These are phyloP conservation scores for Panicum miliaceum DNA, from an alignment of 176 grass and related monocot species.

Conservation along the genomic window DNA sequence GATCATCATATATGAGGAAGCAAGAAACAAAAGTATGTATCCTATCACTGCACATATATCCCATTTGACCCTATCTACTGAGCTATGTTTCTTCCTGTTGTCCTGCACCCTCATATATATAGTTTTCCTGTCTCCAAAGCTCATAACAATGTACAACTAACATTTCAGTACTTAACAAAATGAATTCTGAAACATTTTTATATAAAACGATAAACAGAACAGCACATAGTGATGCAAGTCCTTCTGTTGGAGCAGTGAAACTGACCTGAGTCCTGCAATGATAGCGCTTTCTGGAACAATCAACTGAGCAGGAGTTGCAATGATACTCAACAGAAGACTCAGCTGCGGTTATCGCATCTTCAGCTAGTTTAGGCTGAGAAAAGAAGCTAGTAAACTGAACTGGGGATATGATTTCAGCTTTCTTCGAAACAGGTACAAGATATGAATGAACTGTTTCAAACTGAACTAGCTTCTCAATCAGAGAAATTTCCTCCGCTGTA, in stretches of 20 bases:
- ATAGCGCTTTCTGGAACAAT: conserved; percentile 82
- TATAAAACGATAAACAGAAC: conserved; percentile 7
- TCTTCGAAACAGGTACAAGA: conserved; percentile 44
- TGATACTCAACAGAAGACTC: conserved; percentile 88
- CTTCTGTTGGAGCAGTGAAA: neutral
- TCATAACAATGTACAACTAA: neutral
- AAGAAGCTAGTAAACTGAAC: conserved; percentile 40
- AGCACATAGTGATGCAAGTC: neutral
- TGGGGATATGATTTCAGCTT: conserved; percentile 47
- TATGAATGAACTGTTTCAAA: conserved; percentile 70
- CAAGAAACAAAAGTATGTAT: conserved; percentile 2
- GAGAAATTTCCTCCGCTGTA: conserved; percentile 29
- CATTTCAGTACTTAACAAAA: neutral
- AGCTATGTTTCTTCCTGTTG: neutral
- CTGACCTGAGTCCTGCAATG: conserved; percentile 83
- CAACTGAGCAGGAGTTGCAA: conserved; percentile 84
- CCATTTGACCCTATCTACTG: too few relatives aligned
- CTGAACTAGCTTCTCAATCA: conserved; percentile 69
- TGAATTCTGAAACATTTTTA: neutral
- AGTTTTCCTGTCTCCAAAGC: neutral
- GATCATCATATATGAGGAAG: neutral
- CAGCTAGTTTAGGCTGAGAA: conserved; percentile 50
- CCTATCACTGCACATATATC: neutral
- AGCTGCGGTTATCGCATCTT: conserved; percentile 35
- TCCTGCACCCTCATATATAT: neutral